Conservation (phyloP, 257 asterid genomes). For the Salvia rosmarinus region DNA sequence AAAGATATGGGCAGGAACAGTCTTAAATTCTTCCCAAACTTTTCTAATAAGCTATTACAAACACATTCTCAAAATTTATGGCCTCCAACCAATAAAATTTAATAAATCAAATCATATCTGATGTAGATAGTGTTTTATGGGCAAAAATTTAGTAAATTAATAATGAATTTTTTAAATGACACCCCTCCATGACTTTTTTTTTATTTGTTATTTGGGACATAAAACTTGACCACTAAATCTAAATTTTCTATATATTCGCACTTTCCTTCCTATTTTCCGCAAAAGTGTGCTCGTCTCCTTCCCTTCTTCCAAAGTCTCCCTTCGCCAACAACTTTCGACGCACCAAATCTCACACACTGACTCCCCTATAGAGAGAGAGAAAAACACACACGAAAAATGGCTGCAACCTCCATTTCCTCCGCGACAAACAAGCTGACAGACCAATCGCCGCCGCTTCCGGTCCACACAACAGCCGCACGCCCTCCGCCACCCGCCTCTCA, state of each 20-base stretch:
- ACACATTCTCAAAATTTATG: no score
- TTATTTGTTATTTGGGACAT: no score
- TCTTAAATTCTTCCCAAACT: no score
- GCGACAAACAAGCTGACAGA: conserved; percentile 42
- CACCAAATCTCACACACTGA: conserved; percentile 18
- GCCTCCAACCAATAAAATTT: no score
- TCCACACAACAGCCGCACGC: not conserved
- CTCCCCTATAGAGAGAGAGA: not conserved
- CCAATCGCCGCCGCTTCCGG: conserved; percentile 28
- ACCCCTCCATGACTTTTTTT: not conserved
- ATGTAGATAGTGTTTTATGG: not conserved
- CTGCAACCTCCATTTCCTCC: conserved; percentile 45
- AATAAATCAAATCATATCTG: not conserved
- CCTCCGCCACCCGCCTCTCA: conserved; percentile 32
- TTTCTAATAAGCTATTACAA: no score
- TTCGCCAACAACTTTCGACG: conserved; percentile 41
- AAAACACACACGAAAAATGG: conserved; percentile 34
- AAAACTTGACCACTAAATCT: not conserved
- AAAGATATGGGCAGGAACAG: no score
- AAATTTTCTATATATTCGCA: not conserved
- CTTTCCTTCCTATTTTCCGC: conserved; percentile 11
- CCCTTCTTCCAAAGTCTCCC: conserved; percentile 20
- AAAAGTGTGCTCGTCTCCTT: conserved; percentile 11
- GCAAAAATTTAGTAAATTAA: not conserved
- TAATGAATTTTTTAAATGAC: not conserved